Conservation (phyloP, 2,329 filamentous ascomycete genomes). For the Neopestalotiopsis rosae region DNA sequence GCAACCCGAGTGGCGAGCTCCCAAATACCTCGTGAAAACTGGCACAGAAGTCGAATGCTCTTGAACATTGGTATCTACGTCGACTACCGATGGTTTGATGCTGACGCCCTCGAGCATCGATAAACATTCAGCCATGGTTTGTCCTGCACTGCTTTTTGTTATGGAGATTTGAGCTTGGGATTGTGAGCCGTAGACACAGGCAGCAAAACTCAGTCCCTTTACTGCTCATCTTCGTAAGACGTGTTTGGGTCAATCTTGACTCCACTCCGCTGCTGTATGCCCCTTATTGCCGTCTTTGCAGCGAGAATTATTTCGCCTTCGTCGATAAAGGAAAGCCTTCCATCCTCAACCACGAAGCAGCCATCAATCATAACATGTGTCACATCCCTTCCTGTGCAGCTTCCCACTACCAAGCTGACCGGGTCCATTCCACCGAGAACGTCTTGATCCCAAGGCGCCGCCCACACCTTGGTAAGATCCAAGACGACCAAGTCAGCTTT, state of each 20-base stretch:
- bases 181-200: too few relatives aligned
- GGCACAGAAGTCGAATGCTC: constrained; percentile 20
- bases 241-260: constrained; percentile 6
- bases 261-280: constrained; percentile 22
- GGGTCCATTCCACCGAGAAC: constrained; percentile 19
- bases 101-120: constrained; percentile 52
- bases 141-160: constrained; percentile 35
- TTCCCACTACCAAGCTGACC: constrained; percentile 20
- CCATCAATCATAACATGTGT: constrained; percentile 22
- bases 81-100: constrained; percentile 62
- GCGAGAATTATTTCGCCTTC: constrained; percentile 17
- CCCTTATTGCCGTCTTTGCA: constrained; percentile 17
- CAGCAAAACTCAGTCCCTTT: too few relatives aligned
- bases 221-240: not conserved
- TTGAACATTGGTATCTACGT: constrained; percentile 40
- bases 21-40: constrained; percentile 52
- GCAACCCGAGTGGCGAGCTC: constrained; percentile 63
- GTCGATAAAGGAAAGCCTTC: constrained; percentile 13
- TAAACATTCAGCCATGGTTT: constrained; percentile 59
- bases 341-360: constrained; percentile 18
- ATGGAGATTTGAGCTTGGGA: not conserved
- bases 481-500: constrained; percentile 46
- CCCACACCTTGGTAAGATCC: constrained; percentile 19
- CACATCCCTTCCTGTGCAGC: constrained; percentile 22
- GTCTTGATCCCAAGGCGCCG: constrained; percentile 20